Percentiles rank a stretch among this genome's conserved stretches.
These are phyloP conservation scores for Achaetomiella virescens DNA, from an alignment of 495 filamentous ascomycete species.

Conservation along the genomic window DNA sequence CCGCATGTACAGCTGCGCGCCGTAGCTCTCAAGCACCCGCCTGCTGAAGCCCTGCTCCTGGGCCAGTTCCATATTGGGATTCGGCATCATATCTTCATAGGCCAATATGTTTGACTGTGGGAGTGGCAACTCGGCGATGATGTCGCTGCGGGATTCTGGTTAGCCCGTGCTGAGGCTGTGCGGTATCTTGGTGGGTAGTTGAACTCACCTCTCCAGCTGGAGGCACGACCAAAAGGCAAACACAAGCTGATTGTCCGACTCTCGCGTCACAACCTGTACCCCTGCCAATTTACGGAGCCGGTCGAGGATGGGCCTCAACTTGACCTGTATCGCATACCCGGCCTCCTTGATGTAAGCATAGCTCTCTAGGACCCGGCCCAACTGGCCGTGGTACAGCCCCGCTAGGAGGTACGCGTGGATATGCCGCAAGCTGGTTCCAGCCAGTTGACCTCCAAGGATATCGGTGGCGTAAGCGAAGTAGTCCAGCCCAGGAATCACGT, in stretches of 20 bases:
- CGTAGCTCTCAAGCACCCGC: slow-evolving; percentile 71
- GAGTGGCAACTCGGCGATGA: slow-evolving; percentile 80
- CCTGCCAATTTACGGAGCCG: slow-evolving; percentile 34
- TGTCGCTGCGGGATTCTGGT: slow-evolving; percentile 54
- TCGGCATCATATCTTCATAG: slow-evolving; percentile 60
- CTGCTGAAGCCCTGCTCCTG: slow-evolving; percentile 37
- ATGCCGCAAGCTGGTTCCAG: slow-evolving; percentile 69
- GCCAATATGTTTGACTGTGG: slow-evolving; percentile 73
- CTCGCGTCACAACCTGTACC: slow-evolving; percentile 28
- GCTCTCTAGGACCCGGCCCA: slow-evolving; percentile 83
- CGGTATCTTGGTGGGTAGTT: not conserved
- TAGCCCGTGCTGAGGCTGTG: too few relatives aligned
- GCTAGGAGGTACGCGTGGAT: slow-evolving; percentile 83
- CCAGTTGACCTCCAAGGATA: slow-evolving; percentile 76
- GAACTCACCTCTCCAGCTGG: slow-evolving; percentile 76
- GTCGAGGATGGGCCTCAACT: slow-evolving; percentile 58
- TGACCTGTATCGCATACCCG: slow-evolving; percentile 65
- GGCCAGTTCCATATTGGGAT: slow-evolving; percentile 49
- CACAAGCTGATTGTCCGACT: slow-evolving; percentile 52
- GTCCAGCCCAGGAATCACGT: slow-evolving; percentile 79
- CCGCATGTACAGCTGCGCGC: slow-evolving; percentile 77
- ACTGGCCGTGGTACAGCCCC: slow-evolving; percentile 80
- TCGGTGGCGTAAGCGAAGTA: slow-evolving; percentile 82
- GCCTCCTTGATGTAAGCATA: slow-evolving; percentile 81
- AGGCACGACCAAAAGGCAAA: slow-evolving; percentile 92